Conservation (phyloP, 1,139 yeast genomes). For the Candida smagusa region DNA sequence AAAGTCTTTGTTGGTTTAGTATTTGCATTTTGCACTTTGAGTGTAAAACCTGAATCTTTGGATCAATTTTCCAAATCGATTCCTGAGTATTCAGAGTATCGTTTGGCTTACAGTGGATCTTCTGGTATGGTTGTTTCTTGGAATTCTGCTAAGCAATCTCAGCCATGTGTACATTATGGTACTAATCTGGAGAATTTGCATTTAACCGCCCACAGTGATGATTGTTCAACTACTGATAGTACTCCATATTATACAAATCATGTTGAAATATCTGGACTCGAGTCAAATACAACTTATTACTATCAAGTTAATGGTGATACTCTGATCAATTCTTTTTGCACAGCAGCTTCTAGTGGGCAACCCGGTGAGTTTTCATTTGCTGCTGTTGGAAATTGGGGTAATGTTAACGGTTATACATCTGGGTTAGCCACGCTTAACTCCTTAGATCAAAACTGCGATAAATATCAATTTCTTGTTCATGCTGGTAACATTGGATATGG, state of each 20-base stretch:
- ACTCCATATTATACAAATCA: slow-evolving; percentile 4
- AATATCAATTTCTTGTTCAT: slow-evolving; percentile 4
- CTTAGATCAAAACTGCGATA: slow-evolving; percentile 1
- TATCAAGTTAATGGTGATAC: slow-evolving; percentile 2
- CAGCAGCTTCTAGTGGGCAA: slow-evolving; percentile 1
- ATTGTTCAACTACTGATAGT: slow-evolving; percentile 2
- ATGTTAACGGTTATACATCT: slow-evolving; percentile 3
- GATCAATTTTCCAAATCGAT: too few species aligned
- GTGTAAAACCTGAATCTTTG: too few species aligned
- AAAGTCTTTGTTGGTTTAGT: too few species aligned
- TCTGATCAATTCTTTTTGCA: slow-evolving; percentile 1
- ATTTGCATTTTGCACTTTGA: too few species aligned
- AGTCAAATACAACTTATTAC: slow-evolving; percentile 4
- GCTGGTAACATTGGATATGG: slow-evolving; percentile 5
- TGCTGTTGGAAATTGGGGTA: slow-evolving; percentile 5
- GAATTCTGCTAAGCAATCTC: slow-evolving; percentile 1
- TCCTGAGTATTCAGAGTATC: not conserved
- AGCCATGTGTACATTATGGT: slow-evolving; percentile 4
- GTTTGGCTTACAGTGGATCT: slow-evolving; percentile 3
- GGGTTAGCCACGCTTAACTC: slow-evolving; percentile 6
- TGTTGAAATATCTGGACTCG: slow-evolving; percentile 3
- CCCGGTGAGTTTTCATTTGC: slow-evolving; percentile 3
- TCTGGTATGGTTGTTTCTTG: slow-evolving; percentile 5
- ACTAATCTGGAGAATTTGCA: slow-evolving; percentile 1
- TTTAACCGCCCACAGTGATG: slow-evolving; percentile 2